Evolutionary conservation across 139 green algal species (phyloP), one percentile per base, ranked within the genome.

Genomic region (Yamagishiella unicocca): DNA sequence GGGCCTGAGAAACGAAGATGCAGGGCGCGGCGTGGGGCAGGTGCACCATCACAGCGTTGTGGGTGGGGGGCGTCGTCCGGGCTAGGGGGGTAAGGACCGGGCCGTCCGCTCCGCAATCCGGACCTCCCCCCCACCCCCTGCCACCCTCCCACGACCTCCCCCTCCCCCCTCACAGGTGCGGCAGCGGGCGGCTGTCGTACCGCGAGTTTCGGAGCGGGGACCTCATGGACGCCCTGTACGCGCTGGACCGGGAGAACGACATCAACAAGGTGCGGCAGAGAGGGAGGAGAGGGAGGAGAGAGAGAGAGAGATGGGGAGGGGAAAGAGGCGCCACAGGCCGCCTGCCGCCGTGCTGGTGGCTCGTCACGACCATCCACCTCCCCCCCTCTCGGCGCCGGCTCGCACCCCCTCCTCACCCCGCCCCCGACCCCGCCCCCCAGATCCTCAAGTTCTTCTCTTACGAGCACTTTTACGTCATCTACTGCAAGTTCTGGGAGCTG

Each of bases 401-500:
- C 17, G 14, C 17, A n/a, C 58, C 58, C 58, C 9, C 17, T 67
- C 24, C 50, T 14, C 58, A 5, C 58, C 58, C 21, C 17, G 19
- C 58, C 58, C 62, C 4, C 29, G 4, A 40, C 25, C n/a, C 62
- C 29, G 55, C 4, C n/a, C 29, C 17, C 14, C 86, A 93, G 88
- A 85, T 98, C 42, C 90, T 98, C 33, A 94, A 94, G 79, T 99
- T 98, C 91, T 99, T 99, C 89, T 98, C 94, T 24, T 99, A 99
- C 89, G 98, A 99, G 93, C 98, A 99, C 92, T 99, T 99, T 87
- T 99, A 99, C 89, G 98, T 99, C 46, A 97, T 99, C 76, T 99
- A 99, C 93, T 99, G 98, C 97, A 99, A 99, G 94, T 99, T 99
- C 85, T 99, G 98, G 98, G 98, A 99, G 93, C 95, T 99, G 46